Percentiles rank a stretch among this genome's conserved stretches.
Conservation (phyloP, 1,284 basidiomycete species). For the Exsudoporus floridanus region DNA sequence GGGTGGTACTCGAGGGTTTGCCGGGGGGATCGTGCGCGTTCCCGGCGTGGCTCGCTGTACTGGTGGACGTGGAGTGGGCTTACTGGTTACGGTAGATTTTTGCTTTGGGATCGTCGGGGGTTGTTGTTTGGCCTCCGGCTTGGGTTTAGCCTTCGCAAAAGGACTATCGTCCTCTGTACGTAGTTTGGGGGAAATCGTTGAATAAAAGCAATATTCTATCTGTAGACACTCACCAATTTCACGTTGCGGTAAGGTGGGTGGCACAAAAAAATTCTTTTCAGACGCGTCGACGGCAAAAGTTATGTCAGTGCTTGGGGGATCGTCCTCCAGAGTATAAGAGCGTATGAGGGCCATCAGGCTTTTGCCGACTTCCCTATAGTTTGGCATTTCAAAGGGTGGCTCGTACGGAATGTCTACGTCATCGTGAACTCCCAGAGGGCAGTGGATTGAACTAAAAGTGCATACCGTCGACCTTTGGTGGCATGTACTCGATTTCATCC, state of each 20-base stretch:
- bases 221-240: conserved; percentile 36
- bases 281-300: conserved; percentile 33
- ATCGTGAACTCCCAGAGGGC: conserved; percentile 2
- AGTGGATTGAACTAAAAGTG: neutral
- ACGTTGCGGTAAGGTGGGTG: conserved; percentile 28
- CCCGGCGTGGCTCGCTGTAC: conserved; percentile 6
- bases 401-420: conserved; percentile 49
- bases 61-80: conserved; percentile 6
- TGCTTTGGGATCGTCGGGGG: conserved; percentile 1
- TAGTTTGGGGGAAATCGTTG: neutral
- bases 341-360: conserved; percentile 43
- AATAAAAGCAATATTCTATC: neutral
- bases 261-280: conserved; percentile 24
- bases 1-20: conserved; percentile 12
- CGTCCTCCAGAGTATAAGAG: conserved; percentile 41
- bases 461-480: conserved; percentile 66
- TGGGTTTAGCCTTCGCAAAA: conserved; percentile 21
- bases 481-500: conserved; percentile 77
- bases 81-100: neutral
- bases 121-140: conserved; percentile 11
- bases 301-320: conserved; percentile 27
- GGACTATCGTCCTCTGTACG: conserved; percentile 31
- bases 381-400: conserved; percentile 55
- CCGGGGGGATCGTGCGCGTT: conserved; percentile 1
- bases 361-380: conserved; percentile 55